Base-by-base conservation (phyloP, 352 stramenopile species). In the Pythium aphanidermatum region DNA sequence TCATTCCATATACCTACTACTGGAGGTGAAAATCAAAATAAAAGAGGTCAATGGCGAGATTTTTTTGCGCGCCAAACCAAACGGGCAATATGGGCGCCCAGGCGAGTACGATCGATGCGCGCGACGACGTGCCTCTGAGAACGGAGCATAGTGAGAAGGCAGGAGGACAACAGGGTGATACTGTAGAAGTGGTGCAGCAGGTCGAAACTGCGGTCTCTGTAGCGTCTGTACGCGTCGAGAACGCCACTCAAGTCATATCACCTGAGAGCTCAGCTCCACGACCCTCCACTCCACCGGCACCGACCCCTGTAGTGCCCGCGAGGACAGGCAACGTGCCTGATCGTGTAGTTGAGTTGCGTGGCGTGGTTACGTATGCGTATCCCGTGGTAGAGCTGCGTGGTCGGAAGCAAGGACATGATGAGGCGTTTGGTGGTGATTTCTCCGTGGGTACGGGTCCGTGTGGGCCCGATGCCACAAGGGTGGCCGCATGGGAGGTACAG, bases 391-490 rank as follows among this genome's bases (percentile, higher is more conserved):
- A 39, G 35, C 44, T 83, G 36, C 39, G 34, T 14, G 3, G 29
- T 11, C 2, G 19, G 20, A 2, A 27, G 14, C 2, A 14, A 42
- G 7, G 23, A 37, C n/a, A 23, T n/a, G n/a, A 17, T 17, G 45
- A 47, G 39, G 58, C 35, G 5, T 21, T 43, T 51, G 11, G 55
- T 14, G 46, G 27, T 10, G 56, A 54, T 12, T 91, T 88, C 44
- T 76, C 67, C 7, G 55, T 76, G 23, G 74, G 79, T 6, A 55
- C 51, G 7, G 79, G 79, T 0, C 79, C 79, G n/a, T 88, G 79
- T 34, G 72, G 71, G 3, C 47, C 27, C 2, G 68, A 74, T 24
- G 79, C 75, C 16, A 59, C 58, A 34, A 65, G 70, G 12, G 58
- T 91, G 10, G 56, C 86, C 42, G 69, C 61, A 2, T 58, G 79